Evolutionary conservation across 345 rosid species (phyloP).

Genomic region (Euphorbia peplus): DNA sequence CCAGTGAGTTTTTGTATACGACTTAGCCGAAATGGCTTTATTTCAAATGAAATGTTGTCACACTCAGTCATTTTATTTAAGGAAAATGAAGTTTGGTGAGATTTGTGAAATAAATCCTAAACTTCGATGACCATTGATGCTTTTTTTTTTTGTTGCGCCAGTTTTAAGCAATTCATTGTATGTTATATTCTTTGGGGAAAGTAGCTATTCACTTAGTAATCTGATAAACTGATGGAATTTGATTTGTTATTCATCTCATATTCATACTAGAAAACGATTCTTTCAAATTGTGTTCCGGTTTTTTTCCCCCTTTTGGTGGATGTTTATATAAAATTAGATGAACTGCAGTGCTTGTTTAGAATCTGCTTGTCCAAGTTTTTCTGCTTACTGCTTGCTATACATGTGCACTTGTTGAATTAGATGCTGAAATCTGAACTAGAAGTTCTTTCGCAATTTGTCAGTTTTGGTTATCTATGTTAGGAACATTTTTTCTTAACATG

Average conservation of each 20-base stretch:
- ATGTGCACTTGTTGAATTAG: not conserved
- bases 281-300: not conserved
- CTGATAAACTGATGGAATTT: not conserved
- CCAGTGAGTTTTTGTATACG: too few species aligned
- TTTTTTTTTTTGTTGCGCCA: too few species aligned
- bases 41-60: too few species aligned
- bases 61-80: too few species aligned
- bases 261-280: not conserved
- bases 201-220: not conserved
- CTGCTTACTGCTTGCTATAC: not conserved
- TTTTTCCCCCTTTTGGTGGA: not conserved
- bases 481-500: not conserved
- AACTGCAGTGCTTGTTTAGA: not conserved
- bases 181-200: not conserved
- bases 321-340: not conserved
- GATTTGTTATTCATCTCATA: not conserved
- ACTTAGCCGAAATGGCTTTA: too few species aligned
- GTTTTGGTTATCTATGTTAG: not conserved
- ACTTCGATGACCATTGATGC: too few species aligned
- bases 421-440: not conserved
- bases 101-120: too few species aligned
- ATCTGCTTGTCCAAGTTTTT: not conserved
- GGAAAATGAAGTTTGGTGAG: too few species aligned
- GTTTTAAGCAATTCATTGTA: not conserved
- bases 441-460: not conserved